Percentiles rank a stretch among this genome's conserved stretches.
These are phyloP conservation scores for Pelargonium citronellum DNA, from an alignment of 441 rosid species.

Conservation along the genomic window DNA sequence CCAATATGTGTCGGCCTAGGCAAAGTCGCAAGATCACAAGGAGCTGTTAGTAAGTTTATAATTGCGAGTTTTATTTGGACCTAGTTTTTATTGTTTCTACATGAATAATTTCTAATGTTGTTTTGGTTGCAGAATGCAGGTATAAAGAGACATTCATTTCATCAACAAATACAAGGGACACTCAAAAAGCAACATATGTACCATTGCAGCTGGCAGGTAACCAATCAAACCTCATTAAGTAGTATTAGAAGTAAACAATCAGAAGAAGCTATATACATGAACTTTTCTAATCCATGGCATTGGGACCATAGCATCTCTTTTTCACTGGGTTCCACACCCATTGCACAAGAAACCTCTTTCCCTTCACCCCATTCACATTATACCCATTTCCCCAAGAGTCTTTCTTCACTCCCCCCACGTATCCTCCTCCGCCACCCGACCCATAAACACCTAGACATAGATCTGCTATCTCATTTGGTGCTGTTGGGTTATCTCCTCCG, in stretches of 20 bases:
- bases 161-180: not conserved
- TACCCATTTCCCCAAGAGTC: conserved; percentile 46
- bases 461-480: conserved; percentile 57
- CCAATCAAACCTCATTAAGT: not conserved
- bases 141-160: conserved; percentile 1
- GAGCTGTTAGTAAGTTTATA: not conserved
- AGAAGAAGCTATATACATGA: not conserved
- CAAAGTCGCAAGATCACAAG: not conserved
- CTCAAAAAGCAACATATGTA: not conserved
- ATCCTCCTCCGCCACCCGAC: conserved; percentile 57
- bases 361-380: conserved; percentile 50
- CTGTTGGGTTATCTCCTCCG: conserved; percentile 51
- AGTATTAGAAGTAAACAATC: not conserved
- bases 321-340: conserved; percentile 52
- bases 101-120: not conserved
- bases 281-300: conserved; percentile 38
- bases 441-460: conserved; percentile 54
- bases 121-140: not conserved
- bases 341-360: conserved; percentile 53
- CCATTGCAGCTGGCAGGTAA: not conserved
- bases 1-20: not conserved
- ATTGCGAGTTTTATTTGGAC: not conserved
- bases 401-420: conserved; percentile 38
- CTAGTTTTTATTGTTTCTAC: not conserved
- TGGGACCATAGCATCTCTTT: conserved; percentile 55